Percentiles rank a stretch among this genome's conserved stretches.
Evolutionary conservation across 768 basidiomycete genomes (phyloP).

Genomic region (Lanmaoa rubissima): DNA sequence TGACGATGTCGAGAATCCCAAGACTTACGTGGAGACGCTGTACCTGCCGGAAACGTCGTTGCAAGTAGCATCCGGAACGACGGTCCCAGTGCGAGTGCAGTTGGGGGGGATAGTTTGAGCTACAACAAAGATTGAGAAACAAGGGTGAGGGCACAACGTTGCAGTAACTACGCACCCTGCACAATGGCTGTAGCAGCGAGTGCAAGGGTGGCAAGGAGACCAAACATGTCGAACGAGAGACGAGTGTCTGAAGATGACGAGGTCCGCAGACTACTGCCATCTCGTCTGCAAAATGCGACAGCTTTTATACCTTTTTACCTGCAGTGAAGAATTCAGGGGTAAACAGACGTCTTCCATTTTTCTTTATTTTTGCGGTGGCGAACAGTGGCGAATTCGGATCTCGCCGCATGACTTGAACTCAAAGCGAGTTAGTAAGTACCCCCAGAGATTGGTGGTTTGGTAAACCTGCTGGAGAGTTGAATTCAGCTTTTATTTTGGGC

Average conservation of each 20-base stretch:
- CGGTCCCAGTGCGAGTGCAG: conserved; percentile 63
- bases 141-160: not conserved
- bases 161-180: conserved; percentile 17
- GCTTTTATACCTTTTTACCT: conserved; percentile 20
- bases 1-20: not conserved
- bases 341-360: not conserved
- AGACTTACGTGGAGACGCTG: conserved; percentile 60
- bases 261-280: not conserved
- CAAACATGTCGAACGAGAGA: conserved; percentile 17
- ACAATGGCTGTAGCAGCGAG: conserved; percentile 12
- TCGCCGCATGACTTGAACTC: too few relatives aligned
- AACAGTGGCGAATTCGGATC: too few relatives aligned
- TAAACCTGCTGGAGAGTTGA: too few relatives aligned
- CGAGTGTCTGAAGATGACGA: not conserved
- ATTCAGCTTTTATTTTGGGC: too few relatives aligned
- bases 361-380: not conserved
- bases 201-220: conserved; percentile 12
- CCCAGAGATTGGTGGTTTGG: too few relatives aligned
- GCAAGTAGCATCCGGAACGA: conserved; percentile 59
- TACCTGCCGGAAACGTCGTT: conserved; percentile 58
- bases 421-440: too few relatives aligned
- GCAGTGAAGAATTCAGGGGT: too few relatives aligned
- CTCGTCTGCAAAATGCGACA: not conserved
- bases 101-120: conserved; percentile 45
- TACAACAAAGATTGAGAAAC: conserved; percentile 21